Evolutionary conservation across 352 stramenopile genomes (phyloP), one percentile per base, ranked within the genome.

Genomic region (Phytopythium sindhum): DNA sequence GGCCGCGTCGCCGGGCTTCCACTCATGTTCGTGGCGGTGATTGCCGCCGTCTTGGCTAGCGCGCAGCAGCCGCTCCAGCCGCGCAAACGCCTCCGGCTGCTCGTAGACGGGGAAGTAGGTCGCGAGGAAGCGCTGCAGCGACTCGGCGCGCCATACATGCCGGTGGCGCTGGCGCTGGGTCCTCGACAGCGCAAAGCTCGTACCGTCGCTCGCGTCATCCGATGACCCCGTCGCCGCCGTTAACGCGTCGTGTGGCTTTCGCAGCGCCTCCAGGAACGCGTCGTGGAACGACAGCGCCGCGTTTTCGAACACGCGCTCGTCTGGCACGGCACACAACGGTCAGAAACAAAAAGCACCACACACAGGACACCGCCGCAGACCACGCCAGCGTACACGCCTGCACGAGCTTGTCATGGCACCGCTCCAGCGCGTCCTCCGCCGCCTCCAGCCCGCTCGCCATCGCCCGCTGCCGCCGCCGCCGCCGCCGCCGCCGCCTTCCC

Each of bases 41-140:
- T n/a, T 7, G 10, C 51, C 50, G 23, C 24, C 26, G 4, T 41
- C 33, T 35, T 61, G 35, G 19, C 39, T 37, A 10, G 37, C 29
- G 26, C 41, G 60, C 48, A 60, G 50, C 47, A 65, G 35, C 9
- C 60, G 39, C 35, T 37, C 15, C 8, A 86, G 64, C 17, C 63
- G 59, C 1, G 64, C 68, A 26, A 84, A 84, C 4, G 51, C 61
- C 10, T 63, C 41, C 0, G 66, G 50, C 3, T 67, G 60, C 50
- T 72, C 42, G 47, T 84, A 86, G n/a, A 73, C 68, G 21, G 70
- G 66, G 45, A 84, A 82, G 61, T 65, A 79, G 21, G 45, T 10
- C 0, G 39, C 21, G 6, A 86, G 53, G 60, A 84, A 86, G 28
- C 51, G 31, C 39, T 68, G 66, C 37, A 84, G 59, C 4, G 68